These are phyloP conservation scores for Aegilops speltoides DNA, from an alignment of 176 grass and related monocot genomes.

Conservation along the genomic window DNA sequence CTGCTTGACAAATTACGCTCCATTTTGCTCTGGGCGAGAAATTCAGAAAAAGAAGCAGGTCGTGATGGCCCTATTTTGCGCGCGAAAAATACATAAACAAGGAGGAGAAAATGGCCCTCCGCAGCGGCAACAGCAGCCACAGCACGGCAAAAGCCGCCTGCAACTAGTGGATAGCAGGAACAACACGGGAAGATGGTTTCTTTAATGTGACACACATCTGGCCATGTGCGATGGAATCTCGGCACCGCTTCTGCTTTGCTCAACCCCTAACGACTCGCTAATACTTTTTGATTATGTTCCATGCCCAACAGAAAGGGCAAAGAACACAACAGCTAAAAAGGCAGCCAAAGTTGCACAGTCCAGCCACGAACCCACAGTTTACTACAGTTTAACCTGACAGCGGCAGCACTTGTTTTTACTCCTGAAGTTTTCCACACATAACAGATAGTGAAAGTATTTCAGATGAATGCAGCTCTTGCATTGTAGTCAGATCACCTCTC, in stretches of 20 bases:
- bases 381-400: background rate
- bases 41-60: background rate
- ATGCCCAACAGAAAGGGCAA: constrained; percentile 34
- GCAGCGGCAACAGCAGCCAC: constrained; percentile 21
- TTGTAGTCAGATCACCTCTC: constrained; percentile 16
- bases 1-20: no score
- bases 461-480: constrained; percentile 1
- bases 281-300: constrained; percentile 38
- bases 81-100: background rate
- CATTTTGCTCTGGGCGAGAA: no score
- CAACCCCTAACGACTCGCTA: constrained; percentile 23
- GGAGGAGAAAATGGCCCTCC: constrained; percentile 1
- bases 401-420: background rate
- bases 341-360: background rate
- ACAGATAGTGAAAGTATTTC: background rate
- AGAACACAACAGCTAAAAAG: constrained; percentile 10
- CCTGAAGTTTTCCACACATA: background rate
- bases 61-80: background rate
- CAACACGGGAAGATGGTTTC: constrained; percentile 24
- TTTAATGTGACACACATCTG: constrained; percentile 45
- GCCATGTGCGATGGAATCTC: constrained; percentile 58
- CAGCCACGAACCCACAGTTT: background rate
- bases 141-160: constrained; percentile 1
- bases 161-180: constrained; percentile 25
- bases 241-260: constrained; percentile 32